Percentiles rank a stretch among this genome's conserved stretches.
phyloP scores from a whole-genome alignment of 2,329 filamentous ascomycete genomes.

The Orbilia ellipsospora region DNA sequence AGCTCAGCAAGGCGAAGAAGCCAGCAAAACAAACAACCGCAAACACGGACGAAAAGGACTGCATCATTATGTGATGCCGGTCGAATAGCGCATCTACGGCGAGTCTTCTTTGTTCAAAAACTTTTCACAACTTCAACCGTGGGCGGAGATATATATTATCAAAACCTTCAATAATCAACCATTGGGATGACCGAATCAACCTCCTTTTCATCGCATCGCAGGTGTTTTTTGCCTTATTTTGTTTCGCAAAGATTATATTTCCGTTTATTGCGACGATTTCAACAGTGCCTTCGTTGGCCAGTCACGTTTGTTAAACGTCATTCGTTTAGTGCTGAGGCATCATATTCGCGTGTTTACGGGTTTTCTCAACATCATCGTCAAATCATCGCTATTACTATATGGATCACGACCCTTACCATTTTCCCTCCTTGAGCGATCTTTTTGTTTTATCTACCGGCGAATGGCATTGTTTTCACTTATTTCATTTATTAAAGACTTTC shows the following conservation, averaged over 20 bases:
- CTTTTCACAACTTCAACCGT: neutral
- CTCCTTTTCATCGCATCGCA: neutral
- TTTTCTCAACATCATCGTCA: slow-evolving; percentile 9
- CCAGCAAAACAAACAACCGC: slow-evolving; percentile 20
- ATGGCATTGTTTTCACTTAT: neutral
- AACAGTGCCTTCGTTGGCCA: slow-evolving; percentile 8
- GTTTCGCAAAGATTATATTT: slow-evolving; percentile 2
- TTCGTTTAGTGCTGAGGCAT: slow-evolving; percentile 29
- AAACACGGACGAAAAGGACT: slow-evolving; percentile 46
- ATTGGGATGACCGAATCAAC: neutral
- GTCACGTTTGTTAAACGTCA: neutral
- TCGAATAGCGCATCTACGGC: neutral
- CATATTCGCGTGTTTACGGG: neutral
- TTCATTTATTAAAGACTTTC: neutral
- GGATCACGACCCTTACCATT: slow-evolving; percentile 23
- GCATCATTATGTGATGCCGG: slow-evolving; percentile 46
- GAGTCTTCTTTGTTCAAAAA: neutral
- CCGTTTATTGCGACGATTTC: slow-evolving; percentile 10
- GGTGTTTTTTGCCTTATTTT: neutral
- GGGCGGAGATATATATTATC: neutral
- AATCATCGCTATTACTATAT: slow-evolving; percentile 4
- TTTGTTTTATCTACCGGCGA: neutral
- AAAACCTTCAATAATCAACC: neutral
- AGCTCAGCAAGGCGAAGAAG: slow-evolving; percentile 51
- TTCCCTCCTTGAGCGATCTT: neutral